Conservation (phyloP, 768 basidiomycete genomes). For the Pleurotus cornucopiae region DNA sequence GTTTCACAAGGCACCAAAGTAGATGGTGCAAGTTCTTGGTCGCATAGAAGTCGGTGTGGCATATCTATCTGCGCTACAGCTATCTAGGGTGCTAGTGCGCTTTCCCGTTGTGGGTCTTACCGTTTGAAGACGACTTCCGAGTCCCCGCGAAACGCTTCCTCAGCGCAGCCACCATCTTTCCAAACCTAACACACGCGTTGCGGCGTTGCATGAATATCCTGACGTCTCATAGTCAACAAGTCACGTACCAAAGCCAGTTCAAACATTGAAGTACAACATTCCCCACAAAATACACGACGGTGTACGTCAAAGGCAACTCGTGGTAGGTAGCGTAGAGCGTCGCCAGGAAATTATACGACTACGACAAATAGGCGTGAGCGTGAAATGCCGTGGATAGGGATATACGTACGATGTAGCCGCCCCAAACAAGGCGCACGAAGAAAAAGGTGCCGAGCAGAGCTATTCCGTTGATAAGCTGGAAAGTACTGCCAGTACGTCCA, state of each 20-base stretch:
- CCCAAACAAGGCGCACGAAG: slow-evolving; percentile 66
- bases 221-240: not conserved
- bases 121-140: slow-evolving; percentile 8
- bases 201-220: not conserved
- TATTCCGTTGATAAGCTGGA: slow-evolving; percentile 72
- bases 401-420: slow-evolving; percentile 44
- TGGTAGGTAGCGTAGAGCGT: slow-evolving; percentile 54
- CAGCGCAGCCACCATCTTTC: slow-evolving; percentile 66
- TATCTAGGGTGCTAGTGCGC: slow-evolving; percentile 7
- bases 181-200: slow-evolving; percentile 45
- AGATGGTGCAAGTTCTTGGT: not conserved
- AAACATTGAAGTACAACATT: slow-evolving; percentile 67
- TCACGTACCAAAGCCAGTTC: slow-evolving; percentile 77
- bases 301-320: slow-evolving; percentile 47
- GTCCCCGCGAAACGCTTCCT: slow-evolving; percentile 49
- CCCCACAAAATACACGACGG: slow-evolving; percentile 48
- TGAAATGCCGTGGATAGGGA: not conserved
- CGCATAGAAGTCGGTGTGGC: no score
- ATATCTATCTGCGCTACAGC: not conserved
- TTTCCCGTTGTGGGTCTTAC: slow-evolving; percentile 16
- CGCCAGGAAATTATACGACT: slow-evolving; percentile 67
- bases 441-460: slow-evolving; percentile 67
- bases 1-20: slow-evolving; percentile 26
- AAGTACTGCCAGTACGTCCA: slow-evolving; percentile 58
- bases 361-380: not conserved